Evolutionary conservation across 257 asterid species (phyloP).

Genomic region (Solanum verrucosum): DNA sequence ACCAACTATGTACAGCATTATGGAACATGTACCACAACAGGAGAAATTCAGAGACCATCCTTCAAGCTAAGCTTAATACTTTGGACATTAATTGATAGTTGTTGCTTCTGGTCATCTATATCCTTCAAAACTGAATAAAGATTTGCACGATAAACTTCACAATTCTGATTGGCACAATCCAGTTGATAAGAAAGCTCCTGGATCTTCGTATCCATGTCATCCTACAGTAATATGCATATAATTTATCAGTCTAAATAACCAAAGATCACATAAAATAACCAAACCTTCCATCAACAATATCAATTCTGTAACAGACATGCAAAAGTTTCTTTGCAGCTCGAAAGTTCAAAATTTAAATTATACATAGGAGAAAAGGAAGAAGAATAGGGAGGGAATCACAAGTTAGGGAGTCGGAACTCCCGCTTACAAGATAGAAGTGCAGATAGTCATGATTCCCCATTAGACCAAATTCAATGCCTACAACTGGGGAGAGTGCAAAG

Average conservation of each 20-base stretch:
- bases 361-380: neutral
- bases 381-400: neutral
- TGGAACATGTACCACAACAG: conserved; percentile 3
- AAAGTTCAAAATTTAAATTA: neutral
- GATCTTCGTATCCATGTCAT: conserved; percentile 71
- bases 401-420: neutral
- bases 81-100: conserved; percentile 61
- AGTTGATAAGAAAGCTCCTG: conserved; percentile 51
- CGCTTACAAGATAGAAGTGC: neutral
- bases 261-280: neutral
- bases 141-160: conserved; percentile 73
- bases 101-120: conserved; percentile 81
- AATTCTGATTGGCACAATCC: conserved; percentile 60
- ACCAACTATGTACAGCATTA: neutral
- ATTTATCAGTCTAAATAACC: neutral
- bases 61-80: conserved; percentile 71
- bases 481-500: neutral
- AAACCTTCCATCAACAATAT: neutral
- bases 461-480: neutral
- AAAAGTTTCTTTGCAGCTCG: neutral
- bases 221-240: conserved; percentile 32
- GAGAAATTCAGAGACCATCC: conserved; percentile 31
- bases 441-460: neutral
- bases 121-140: conserved; percentile 79
- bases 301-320: neutral